phyloP scores from a whole-genome alignment of 768 basidiomycete genomes.

The Gloeopeniophorella convolvens region DNA sequence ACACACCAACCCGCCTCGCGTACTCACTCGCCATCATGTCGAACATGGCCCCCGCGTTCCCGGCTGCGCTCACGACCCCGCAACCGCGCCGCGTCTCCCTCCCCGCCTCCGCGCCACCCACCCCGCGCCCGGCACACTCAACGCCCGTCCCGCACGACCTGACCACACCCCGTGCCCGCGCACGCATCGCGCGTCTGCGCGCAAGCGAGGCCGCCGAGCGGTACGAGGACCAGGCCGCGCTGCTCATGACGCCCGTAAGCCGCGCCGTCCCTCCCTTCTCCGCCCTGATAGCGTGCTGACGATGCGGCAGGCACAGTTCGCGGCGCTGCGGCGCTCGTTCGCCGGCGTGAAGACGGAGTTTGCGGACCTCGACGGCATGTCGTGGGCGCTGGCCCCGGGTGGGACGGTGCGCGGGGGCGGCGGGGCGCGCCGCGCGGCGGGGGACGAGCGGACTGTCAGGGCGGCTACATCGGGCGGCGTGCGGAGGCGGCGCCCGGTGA shows the following conservation, averaged over 20 bases:
- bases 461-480: no score
- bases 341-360: slow-evolving; percentile 54
- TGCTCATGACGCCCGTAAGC: slow-evolving; percentile 14
- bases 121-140: background rate
- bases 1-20: no score
- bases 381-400: slow-evolving; percentile 40
- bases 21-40: background rate
- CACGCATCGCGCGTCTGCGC: slow-evolving; percentile 9
- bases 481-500: no score
- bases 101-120: background rate
- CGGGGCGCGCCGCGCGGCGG: no score
- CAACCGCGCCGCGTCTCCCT: background rate
- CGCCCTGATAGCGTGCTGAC: background rate
- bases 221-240: slow-evolving; percentile 13
- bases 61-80: background rate
- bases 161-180: slow-evolving; percentile 11
- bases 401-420: no score
- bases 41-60: background rate
- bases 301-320: slow-evolving; percentile 27
- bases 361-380: slow-evolving; percentile 52
- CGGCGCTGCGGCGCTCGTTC: slow-evolving; percentile 37
- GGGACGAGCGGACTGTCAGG: no score
- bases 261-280: background rate
- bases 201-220: slow-evolving; percentile 11
- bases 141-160: slow-evolving; percentile 8